A percentile compares a stretch with the other conserved stretches of the same genome.
phyloP scores from a whole-genome alignment of 352 stramenopile genomes.

The Phytophthora cryptogea region DNA sequence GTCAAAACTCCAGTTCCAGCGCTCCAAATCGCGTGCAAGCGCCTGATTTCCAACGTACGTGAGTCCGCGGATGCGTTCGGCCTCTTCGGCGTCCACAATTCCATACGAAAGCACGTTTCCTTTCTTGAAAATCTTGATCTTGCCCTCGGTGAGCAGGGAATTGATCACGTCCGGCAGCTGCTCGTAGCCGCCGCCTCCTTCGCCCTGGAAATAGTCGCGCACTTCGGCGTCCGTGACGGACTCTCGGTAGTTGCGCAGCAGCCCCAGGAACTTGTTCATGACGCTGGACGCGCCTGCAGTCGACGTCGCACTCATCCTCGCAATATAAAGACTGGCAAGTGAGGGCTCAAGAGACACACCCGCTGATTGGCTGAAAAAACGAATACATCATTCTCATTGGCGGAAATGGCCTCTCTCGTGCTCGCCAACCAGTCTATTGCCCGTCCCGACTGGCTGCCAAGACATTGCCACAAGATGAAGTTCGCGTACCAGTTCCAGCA shows the following conservation, averaged over 20 bases:
- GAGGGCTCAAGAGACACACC: slow-evolving; percentile 10
- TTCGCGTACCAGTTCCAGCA: slow-evolving; percentile 93
- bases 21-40: neutral
- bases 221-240: slow-evolving; percentile 82
- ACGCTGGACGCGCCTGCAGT: slow-evolving; percentile 39
- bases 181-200: slow-evolving; percentile 71
- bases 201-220: slow-evolving; percentile 76
- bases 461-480: slow-evolving; percentile 66
- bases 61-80: slow-evolving; percentile 83
- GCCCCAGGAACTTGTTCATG: slow-evolving; percentile 71
- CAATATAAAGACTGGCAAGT: slow-evolving; percentile 24
- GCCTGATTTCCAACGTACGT: slow-evolving; percentile 49
- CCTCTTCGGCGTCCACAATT: slow-evolving; percentile 81
- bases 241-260: slow-evolving; percentile 83
- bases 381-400: slow-evolving; percentile 27
- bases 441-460: slow-evolving; percentile 2
- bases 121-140: slow-evolving; percentile 91
- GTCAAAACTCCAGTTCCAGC: slow-evolving; percentile 16
- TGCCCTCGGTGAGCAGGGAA: slow-evolving; percentile 79
- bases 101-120: slow-evolving; percentile 85
- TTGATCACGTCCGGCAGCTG: slow-evolving; percentile 87
- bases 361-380: slow-evolving; percentile 37
- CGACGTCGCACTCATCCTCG: slow-evolving; percentile 14
- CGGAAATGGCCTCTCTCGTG: slow-evolving; percentile 29
- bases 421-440: slow-evolving; percentile 48